Evolutionary conservation across 805 yeast genomes (phyloP), one percentile per base, ranked within the genome.

Genomic region (Jamesozyma hellenica): DNA sequence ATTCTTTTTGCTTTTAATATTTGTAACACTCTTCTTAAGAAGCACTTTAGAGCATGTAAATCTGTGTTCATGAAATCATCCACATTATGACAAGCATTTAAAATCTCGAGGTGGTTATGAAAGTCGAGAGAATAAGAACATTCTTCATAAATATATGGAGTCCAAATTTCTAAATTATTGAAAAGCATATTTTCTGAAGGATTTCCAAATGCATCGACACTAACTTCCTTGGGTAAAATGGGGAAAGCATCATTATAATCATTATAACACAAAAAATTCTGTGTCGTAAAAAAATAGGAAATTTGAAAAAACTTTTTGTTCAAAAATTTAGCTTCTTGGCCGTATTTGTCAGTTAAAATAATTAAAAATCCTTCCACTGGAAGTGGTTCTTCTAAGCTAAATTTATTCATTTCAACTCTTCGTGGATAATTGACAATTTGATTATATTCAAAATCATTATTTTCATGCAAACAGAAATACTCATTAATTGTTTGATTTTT

Each of bases 361-460:
- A 74, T 63, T 16, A 88, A 56, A 54, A 82, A 87, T 0, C 97
- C 97, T 61, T 90, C 97, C 9, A 86, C 58, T 0, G 95, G 79
- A 0, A 62, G 38, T 0, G 96, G 96, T 52, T 82, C 94, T 1
- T 46, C 36, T 15, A 67, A 8, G 9, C 38, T 32, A 8, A 43
- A 40, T 2, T 55, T 59, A 28, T 47, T 49, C 26, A 39, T 37
- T 3, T 14, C 28, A 1, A 66, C 52, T 2, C 32, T 29, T 36
- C 63, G 52, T 4, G 73, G 64, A 41, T 67, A 66, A 39, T 68
- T 70, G 13, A 53, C 47, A 19, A 69, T 52, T 15, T 63, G 67
- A 32, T 94, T 64, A 16, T 82, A 56, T 52, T 87, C 90, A n/a
- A 87, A 53, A 31, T 64, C 67, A 51, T 74, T 75, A 9, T 72